These are phyloP conservation scores for Populus tomentosa DNA, from an alignment of 441 rosid species.

Conservation along the genomic window DNA sequence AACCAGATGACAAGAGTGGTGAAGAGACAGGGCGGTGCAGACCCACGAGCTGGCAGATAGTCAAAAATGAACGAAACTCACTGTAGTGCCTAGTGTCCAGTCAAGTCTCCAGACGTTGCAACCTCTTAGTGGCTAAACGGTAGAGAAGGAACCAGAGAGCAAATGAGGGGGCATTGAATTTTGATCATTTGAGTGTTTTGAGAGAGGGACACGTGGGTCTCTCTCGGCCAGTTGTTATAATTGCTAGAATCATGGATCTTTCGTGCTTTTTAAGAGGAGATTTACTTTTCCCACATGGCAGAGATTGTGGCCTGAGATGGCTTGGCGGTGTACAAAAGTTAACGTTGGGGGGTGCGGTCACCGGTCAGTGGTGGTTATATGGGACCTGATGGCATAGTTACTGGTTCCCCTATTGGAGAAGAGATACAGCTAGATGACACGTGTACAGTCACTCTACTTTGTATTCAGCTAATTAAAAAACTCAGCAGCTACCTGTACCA, in stretches of 20 bases:
- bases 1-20: not conserved
- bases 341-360: not conserved
- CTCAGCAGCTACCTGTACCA: too few relatives aligned
- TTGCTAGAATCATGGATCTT: not conserved
- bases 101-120: not conserved
- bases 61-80: not conserved
- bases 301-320: not conserved
- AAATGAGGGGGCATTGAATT: not conserved
- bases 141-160: not conserved
- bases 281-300: not conserved
- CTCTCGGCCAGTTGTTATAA: not conserved
- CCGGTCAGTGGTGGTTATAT: not conserved
- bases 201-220: conserved; percentile 9
- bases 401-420: not conserved
- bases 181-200: not conserved
- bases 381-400: not conserved
- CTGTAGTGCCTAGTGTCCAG: not conserved
- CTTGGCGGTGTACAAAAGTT: conserved; percentile 14
- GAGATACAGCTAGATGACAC: not conserved
- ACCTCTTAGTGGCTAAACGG: not conserved
- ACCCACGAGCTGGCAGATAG: not conserved
- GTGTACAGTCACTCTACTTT: not conserved
- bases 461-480: not conserved
- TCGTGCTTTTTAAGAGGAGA: not conserved
- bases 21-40: not conserved